Evolutionary conservation across 2,329 filamentous ascomycete species (phyloP), one percentile per base, ranked within the genome.

Genomic region (Fusarium sp.): DNA sequence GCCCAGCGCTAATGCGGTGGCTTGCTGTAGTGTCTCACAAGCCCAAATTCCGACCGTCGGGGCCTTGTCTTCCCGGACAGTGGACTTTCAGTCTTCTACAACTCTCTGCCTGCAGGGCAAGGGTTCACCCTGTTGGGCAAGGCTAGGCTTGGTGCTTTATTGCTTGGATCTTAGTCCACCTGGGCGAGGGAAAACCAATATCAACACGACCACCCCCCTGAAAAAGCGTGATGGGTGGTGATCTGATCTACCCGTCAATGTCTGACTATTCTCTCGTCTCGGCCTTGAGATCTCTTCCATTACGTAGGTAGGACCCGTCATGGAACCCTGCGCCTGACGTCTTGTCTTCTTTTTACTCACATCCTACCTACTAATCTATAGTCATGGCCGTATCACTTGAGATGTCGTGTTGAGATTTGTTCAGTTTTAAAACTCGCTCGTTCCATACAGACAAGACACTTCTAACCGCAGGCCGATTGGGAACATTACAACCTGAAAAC

Each of bases 11-110:
- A 74, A 68, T 46, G 54, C 53, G 39, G 61, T 69, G 71, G 66
- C 66, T 74, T 63, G 70, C 43, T 58, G 28, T 30, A 51, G 33
- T 65, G 71, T 74, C 71, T 74, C 64, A 74, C 70, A 65, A 33
- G 67, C 50, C 53, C 63, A 67, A 70, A 71, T 72, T 66, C 70
- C 71, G 71, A 71, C 71, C 37, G 53, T 52, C 60, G 54, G 62
- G 63, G 53, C 51, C 47, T 60, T n/a, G 63, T 49, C 65, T 71
- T 64, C 55, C 63, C 60, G 62, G 64, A 43, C 30, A 33, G 30
- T 33, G 30, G 30, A 33, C 30, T 33, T 32, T 32, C 30, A 32
- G 30, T 15, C 30, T 33, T 32, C 13, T 13, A 15, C 14, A 32
- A 32, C 30, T 48, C 26, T 24, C 22, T 5, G 6, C 5, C 11